Base-by-base conservation (phyloP, 768 basidiomycete genomes). In the Chiua virens region DNA sequence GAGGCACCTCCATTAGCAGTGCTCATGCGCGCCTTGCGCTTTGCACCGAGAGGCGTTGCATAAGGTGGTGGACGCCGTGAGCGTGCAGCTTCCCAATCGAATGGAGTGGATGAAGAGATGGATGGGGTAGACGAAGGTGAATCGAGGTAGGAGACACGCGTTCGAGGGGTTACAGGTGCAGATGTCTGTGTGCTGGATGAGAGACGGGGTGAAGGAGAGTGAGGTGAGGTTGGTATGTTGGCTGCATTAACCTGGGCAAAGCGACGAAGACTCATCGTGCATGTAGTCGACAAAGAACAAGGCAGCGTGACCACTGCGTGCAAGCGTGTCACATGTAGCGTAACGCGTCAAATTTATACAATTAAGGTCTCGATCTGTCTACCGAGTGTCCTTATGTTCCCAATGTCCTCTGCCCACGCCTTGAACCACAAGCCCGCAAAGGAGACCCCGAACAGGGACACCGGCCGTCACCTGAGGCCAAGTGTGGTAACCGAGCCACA, bases 61-160 rank as follows among this genome's bases (percentile, higher is more conserved):
- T 87, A 92, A 4, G 90, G 90, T 4, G 90, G 81, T 4, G 87
- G 84, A 54, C 76, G 77, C 44, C 79, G 75, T 1, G 81, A 76
- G n/a, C 86, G 76, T 13, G 84, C 91, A 0, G 91, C 90, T 27
- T 88, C 86, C 91, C 91, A 92, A 71, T 93, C 90, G 60, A 93
- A 93, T 1, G 90, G 87, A 9, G 78, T 68, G 8, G 86, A 85
- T 1, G 87, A 85, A 6, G 89, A 89, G 42, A 87, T 75, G 4
- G 90, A 92, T 5, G 87, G 83, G 0, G 86, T 83, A 2, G 79
- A 70, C 32, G 80, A 81, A 4, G 79, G 89, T 10, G 79, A 87
- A 37, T 84, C 75, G 66, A 83, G 68, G 59, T 76, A 60, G 55
- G 78, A 75, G 59, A 85, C 74, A 28, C 81, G 79, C 14, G 70